These are phyloP conservation scores for Stagonosporopsis rhizophila DNA, from an alignment of 2,329 filamentous ascomycete species.

Conservation along the genomic window DNA sequence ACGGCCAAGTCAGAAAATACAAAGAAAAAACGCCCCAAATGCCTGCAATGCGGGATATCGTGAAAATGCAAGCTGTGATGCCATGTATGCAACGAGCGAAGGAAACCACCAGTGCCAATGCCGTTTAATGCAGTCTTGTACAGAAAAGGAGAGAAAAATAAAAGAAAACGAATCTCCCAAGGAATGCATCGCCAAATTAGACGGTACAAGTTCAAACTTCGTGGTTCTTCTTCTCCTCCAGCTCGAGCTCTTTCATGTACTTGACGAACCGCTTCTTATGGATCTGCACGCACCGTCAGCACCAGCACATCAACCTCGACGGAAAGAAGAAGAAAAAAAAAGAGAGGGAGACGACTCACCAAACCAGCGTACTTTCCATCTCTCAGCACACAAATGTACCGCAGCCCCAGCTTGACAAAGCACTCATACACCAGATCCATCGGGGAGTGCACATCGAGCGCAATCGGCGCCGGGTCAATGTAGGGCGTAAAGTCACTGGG, in stretches of 20 bases:
- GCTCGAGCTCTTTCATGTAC: slow-evolving; percentile 85
- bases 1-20: no score
- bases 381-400: slow-evolving; percentile 88
- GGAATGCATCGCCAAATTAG: not conserved
- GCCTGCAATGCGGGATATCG: slow-evolving; percentile 9
- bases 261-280: slow-evolving; percentile 98
- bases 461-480: slow-evolving; percentile 89
- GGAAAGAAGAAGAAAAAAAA: no score
- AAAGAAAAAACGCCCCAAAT: not conserved
- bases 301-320: not conserved
- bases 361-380: slow-evolving; percentile 88
- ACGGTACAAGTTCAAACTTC: not conserved
- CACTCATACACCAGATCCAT: slow-evolving; percentile 97
- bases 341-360: slow-evolving; percentile 59
- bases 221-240: slow-evolving; percentile 47
- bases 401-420: slow-evolving; percentile 89
- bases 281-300: slow-evolving; percentile 56
- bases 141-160: no score
- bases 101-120: not conserved
- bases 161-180: no score
- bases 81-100: not conserved
- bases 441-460: slow-evolving; percentile 85
- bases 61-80: not conserved
- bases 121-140: not conserved
- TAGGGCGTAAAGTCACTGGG: slow-evolving; percentile 88